Conservation (phyloP, 768 basidiomycete genomes). For the Lentinus tigrinus region DNA sequence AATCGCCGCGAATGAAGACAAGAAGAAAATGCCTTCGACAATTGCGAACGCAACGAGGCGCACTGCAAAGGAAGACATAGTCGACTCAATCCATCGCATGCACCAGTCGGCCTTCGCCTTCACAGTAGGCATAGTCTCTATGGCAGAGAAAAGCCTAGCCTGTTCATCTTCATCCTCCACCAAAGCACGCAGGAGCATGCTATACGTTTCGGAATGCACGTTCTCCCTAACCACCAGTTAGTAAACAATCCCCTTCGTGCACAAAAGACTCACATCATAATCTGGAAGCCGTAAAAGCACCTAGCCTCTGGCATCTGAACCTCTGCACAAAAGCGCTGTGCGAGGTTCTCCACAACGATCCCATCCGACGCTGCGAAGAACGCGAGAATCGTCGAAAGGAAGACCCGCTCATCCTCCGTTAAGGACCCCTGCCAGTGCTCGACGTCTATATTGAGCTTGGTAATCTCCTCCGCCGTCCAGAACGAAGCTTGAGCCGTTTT, state of each 20-base stretch:
- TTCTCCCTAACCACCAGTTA: constrained; percentile 42
- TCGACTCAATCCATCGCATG: constrained; percentile 47
- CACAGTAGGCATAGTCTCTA: constrained; percentile 53
- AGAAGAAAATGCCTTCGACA: constrained; percentile 56
- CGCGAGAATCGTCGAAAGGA: constrained; percentile 50
- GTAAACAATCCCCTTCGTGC: no score
- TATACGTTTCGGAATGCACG: constrained; percentile 56
- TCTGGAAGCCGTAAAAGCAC: constrained; percentile 57
- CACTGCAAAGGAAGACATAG: constrained; percentile 43
- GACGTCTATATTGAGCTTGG: constrained; percentile 29
- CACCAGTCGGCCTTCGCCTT: constrained; percentile 53
- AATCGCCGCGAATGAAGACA: constrained; percentile 47
- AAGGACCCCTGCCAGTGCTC: constrained; percentile 50
- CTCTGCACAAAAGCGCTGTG: constrained; percentile 49
- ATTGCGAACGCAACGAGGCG: constrained; percentile 51
- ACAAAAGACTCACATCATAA: constrained; percentile 40
- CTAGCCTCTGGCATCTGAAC: constrained; percentile 51
- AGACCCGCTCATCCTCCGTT: constrained; percentile 48
- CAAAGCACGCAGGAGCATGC: constrained; percentile 53
- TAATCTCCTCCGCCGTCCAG: constrained; percentile 46
- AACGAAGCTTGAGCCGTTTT: constrained; percentile 51
- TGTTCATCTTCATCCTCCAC: constrained; percentile 46
- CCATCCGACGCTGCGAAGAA: constrained; percentile 56
- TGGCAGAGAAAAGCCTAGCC: constrained; percentile 47
- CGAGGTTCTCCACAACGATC: constrained; percentile 55